A percentile compares a stretch with the other conserved stretches of the same genome.
phyloP scores from a whole-genome alignment of 1,284 basidiomycete species.

The Apiotrichum gamsii region DNA sequence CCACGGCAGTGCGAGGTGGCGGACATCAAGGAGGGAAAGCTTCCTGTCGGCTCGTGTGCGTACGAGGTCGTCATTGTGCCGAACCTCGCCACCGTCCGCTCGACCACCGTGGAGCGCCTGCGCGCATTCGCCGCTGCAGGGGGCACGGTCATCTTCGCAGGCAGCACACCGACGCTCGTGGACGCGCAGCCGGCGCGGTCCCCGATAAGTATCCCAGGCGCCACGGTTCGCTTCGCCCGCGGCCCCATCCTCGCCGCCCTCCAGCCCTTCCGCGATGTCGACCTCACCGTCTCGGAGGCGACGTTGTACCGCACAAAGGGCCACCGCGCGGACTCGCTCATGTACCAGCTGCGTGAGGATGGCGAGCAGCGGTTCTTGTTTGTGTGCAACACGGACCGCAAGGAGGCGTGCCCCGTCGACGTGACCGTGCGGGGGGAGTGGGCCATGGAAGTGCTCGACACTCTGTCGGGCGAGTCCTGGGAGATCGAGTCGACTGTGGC shows the following conservation, averaged over 20 bases:
- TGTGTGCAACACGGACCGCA: conserved; percentile 27
- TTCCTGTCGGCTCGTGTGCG: conserved; percentile 23
- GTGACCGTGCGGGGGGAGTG: conserved; percentile 18
- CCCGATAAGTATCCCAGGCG: background rate
- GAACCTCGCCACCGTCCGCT: conserved; percentile 26
- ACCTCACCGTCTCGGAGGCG: conserved; percentile 19
- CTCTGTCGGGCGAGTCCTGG: conserved; percentile 16
- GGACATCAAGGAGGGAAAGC: conserved; percentile 11
- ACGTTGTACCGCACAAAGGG: conserved; percentile 20
- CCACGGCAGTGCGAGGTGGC: conserved; percentile 17
- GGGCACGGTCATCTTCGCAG: conserved; percentile 24
- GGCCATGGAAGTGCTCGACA: conserved; percentile 17
- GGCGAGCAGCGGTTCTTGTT: conserved; percentile 24
- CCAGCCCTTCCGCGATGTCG: conserved; percentile 17
- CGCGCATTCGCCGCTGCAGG: conserved; percentile 17
- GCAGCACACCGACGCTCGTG: conserved; percentile 19
- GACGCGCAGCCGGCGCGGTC: conserved; percentile 9
- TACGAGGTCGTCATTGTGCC: conserved; percentile 29
- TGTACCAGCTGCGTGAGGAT: conserved; percentile 28
- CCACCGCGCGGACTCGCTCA: conserved; percentile 18
- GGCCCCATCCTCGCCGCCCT: conserved; percentile 16
- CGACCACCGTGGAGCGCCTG: conserved; percentile 22
- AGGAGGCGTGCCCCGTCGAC: conserved; percentile 17
- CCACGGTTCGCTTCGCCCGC: conserved; percentile 3
- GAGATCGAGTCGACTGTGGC: conserved; percentile 3